A percentile compares a stretch with the other conserved stretches of the same genome.
Evolutionary conservation across 2,329 filamentous ascomycete genomes (phyloP).

Genomic region (Pyrenophora teres): DNA sequence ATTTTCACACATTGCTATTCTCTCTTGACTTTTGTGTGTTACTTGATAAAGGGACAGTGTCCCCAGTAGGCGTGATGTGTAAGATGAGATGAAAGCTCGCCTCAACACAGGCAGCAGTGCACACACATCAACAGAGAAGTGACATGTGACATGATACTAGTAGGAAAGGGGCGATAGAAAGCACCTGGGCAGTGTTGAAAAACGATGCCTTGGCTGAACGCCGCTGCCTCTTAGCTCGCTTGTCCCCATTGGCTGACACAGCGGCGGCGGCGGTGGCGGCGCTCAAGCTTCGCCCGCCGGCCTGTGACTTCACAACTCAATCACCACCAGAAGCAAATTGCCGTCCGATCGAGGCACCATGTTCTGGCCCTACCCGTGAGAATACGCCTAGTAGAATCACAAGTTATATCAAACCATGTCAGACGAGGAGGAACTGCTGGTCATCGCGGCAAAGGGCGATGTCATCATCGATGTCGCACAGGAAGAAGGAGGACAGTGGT

Average conservation of each 20-base stretch:
- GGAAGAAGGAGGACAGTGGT: slow-evolving; percentile 60
- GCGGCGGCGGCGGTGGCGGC: not conserved
- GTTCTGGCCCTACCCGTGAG: slow-evolving; percentile 59
- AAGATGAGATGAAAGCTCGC: not conserved
- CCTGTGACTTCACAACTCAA: slow-evolving; percentile 14
- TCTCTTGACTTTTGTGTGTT: no score
- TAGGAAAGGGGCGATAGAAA: no score
- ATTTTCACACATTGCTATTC: not conserved
- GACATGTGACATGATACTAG: not conserved
- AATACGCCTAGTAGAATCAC: slow-evolving; percentile 24
- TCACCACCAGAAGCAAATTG: slow-evolving; percentile 15
- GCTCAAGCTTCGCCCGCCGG: slow-evolving; percentile 6
- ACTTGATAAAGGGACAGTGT: no score
- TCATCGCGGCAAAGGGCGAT: slow-evolving; percentile 64
- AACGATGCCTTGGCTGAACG: slow-evolving; percentile 1
- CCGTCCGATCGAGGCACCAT: slow-evolving; percentile 38
- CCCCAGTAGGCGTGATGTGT: not conserved
- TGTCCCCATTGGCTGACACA: slow-evolving; percentile 6
- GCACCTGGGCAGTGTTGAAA: not conserved
- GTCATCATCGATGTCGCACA: slow-evolving; percentile 70
- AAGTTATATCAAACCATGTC: slow-evolving; percentile 23
- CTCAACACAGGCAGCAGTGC: not conserved
- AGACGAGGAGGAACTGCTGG: slow-evolving; percentile 48
- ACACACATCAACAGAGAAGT: not conserved
- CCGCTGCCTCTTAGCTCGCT: slow-evolving; percentile 3